Evolutionary conservation across 371 early-diverging fungal species (phyloP).

Genomic region (Mortierella sp.): DNA sequence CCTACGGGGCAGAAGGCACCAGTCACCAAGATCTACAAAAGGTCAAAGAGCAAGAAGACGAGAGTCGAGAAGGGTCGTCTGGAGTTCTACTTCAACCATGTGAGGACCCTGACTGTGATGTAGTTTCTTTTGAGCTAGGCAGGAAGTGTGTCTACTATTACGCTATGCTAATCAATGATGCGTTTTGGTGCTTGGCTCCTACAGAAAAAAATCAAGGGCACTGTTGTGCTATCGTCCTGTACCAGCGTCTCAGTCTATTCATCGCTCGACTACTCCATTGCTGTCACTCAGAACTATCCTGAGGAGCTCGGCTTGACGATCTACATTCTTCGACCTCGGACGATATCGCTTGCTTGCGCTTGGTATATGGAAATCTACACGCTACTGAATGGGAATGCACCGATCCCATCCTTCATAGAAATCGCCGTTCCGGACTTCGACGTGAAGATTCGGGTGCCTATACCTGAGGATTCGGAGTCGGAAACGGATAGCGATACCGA

Average conservation of each 20-base stretch:
- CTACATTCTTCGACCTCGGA: constrained; percentile 46
- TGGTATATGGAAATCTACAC: constrained; percentile 56
- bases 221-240: constrained; percentile 28
- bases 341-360: constrained; percentile 39
- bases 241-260: constrained; percentile 46
- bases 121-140: too few relatives aligned
- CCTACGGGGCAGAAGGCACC: constrained; percentile 2
- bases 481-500: constrained; percentile 18
- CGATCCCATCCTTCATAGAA: constrained; percentile 45
- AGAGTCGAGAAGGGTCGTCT: constrained; percentile 48
- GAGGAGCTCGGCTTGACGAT: constrained; percentile 36
- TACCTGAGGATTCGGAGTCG: constrained; percentile 40
- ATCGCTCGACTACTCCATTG: constrained; percentile 52
- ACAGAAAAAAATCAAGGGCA: constrained; percentile 48
- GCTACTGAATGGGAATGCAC: constrained; percentile 30
- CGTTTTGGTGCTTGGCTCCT: too few relatives aligned
- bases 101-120: constrained; percentile 14
- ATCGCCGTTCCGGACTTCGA: constrained; percentile 55
- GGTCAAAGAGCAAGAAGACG: constrained; percentile 2
- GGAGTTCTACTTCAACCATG: constrained; percentile 52
- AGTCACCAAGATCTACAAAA: constrained; percentile 20
- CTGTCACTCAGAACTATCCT: constrained; percentile 31
- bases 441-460: constrained; percentile 51
- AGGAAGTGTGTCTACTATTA: background rate
- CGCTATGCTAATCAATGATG: too few relatives aligned